Base-by-base conservation (phyloP, 208 protist genomes). In the Wallacemonas rigidus region DNA sequence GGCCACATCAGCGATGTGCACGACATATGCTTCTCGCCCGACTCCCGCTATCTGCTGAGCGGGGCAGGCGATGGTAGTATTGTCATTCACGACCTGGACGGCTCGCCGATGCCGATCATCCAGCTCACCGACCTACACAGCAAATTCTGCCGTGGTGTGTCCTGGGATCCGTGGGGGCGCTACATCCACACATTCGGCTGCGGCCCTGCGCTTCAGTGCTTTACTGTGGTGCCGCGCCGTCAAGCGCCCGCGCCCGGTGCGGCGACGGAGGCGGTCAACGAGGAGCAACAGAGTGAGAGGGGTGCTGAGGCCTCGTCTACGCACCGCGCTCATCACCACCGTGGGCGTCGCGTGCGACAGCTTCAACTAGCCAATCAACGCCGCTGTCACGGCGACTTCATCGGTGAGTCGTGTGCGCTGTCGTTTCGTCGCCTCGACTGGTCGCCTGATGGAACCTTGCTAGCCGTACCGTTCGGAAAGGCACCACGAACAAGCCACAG, bases 1-100 rank as follows among this genome's bases (percentile, higher is more conserved):
- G 91, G 91, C 3, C 91, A 96, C 77, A 80, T 94, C 69, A 88
- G 83, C 68, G 91, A 96, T 72, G 89, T 94, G 47, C 92, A 92
- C 53, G 91, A 96, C 74, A 15, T 96, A 14, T 86, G 82, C 78
- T 94, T 96, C 70, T 96, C 91, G 0, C 86, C 91, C 7, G 87
- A 94, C 76, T 90, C 87, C 11, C 85, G 82, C 39, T 94, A 94
- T 53, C 75, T 96, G 15, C 54, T 96, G 26, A 94, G 83, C 75
- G 89, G 82, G 0, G 83, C 82, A 12, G 81, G 86, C 1, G 89
- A 96, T 45, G 91, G 91, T 61, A 92, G 86, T 69, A 77, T 96
- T 50, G 80, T 89, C 50, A 84, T 96, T 26, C 91, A 96, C 74
- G 84, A 93, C 71, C 67, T 96, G 38, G 81, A 88, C 47, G 82